Conservation (phyloP, 164 flowering plant genomes). For the Tetrastigma voinierianum region DNA sequence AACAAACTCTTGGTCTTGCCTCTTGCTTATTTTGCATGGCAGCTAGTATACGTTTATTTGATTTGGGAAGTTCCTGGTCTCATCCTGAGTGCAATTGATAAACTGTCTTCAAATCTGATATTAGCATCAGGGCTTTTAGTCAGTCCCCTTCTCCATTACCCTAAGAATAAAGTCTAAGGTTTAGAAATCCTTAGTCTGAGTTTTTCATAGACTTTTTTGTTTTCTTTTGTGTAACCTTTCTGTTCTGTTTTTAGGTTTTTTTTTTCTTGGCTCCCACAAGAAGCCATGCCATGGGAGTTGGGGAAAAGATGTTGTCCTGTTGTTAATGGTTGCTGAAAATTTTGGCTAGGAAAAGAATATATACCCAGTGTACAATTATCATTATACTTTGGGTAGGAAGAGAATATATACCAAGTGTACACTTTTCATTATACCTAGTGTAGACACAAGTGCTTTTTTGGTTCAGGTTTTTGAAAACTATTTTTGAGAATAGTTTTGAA, state of each 20-base stretch:
- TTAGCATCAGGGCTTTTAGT: not conserved
- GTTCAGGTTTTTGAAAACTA: not conserved
- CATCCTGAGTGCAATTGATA: not conserved
- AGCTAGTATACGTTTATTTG: too few relatives aligned
- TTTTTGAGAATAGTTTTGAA: too few relatives aligned
- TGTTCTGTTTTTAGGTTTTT: not conserved
- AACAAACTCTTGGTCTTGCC: too few relatives aligned
- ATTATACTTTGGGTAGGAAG: not conserved
- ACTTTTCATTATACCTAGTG: not conserved
- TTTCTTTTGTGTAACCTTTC: too few relatives aligned
- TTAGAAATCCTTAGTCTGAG: too few relatives aligned
- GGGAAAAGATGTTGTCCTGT: not conserved
- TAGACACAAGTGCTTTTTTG: too few relatives aligned
- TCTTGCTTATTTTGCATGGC: not conserved
- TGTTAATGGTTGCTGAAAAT: not conserved
- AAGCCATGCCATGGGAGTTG: not conserved
- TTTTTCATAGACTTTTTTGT: too few relatives aligned
- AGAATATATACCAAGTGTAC: slow-evolving; percentile 4
- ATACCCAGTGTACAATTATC: too few relatives aligned
- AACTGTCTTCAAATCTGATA: not conserved
- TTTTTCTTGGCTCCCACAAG: not conserved
- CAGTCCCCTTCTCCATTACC: not conserved
- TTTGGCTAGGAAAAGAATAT: not conserved
- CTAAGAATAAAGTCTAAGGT: not conserved
- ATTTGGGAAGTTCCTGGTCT: not conserved